Base-by-base conservation (phyloP, 2,329 filamentous ascomycete species). In the Seiridium unicorne region DNA sequence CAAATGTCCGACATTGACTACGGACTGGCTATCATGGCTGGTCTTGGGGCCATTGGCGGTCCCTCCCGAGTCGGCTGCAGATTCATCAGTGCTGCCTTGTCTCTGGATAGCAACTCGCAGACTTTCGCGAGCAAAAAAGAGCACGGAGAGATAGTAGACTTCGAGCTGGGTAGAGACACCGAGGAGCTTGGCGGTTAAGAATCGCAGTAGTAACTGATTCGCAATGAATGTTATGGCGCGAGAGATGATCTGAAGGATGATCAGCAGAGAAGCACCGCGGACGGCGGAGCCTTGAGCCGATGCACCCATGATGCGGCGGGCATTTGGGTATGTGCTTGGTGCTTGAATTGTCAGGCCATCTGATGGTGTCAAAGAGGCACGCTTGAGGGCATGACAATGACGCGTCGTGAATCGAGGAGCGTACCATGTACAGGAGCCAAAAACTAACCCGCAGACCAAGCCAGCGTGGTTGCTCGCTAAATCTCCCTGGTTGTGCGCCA, bases 51-150 rank as follows among this genome's bases (percentile, higher is more conserved):
- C 66, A 46, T 49, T 48, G 26, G 35, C 31, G 8, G 44, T 63
- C 35, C 34, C 64, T 36, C 64, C 57, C 1, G 62, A 74, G 67
- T 44, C 72, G 65, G 62, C 70, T 56, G 58, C 65, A 55, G 44
- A 63, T 54, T 64, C 67, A 42, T 42, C 63, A 72, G 44, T 55
- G 60, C 63, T 64, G 56, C 79, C 77, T 66, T 93, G 90, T 56
- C 95, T 84, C 76, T 98, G 94, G 42, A 97, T 86, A 34, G 94
- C 93, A n/a, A 97, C 89, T 13, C 95, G 89, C 54, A 98, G 79
- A 69, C 90, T 94, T 76, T 99, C 95, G 44, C 95, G 85, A 0
- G 95, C 90, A 70, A 99, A 98, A 75, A 96, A 97, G 0, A 99
- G 83, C n/a, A 96, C 89, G 0, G 93, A 92, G 49, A 96, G 89